Conservation (phyloP, 352 stramenopile species). For the Globisporangium takayamanum region DNA sequence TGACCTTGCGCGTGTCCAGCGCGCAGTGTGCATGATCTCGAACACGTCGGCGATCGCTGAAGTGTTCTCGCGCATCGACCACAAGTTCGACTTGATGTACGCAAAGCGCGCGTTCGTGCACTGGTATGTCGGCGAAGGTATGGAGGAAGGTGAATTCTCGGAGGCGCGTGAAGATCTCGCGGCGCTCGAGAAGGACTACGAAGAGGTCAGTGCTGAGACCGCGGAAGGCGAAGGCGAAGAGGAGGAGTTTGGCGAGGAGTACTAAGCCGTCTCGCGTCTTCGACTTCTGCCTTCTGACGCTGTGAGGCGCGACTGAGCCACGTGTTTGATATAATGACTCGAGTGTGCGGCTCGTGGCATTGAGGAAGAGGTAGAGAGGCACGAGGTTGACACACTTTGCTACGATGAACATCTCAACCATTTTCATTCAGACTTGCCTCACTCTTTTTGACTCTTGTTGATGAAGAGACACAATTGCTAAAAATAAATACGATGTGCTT, state of each 20-base stretch:
- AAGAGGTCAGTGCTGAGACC: slow-evolving; percentile 98
- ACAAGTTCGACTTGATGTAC: slow-evolving; percentile 99
- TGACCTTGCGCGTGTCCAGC: slow-evolving; percentile 96
- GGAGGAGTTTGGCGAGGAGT: slow-evolving; percentile 88
- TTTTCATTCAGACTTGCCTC: too few species aligned
- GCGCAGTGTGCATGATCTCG: slow-evolving; percentile 98
- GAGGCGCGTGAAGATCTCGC: slow-evolving; percentile 98
- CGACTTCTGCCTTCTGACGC: too few species aligned
- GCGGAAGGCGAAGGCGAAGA: slow-evolving; percentile 94
- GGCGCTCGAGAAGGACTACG: slow-evolving; percentile 99
- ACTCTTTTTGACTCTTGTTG: too few species aligned
- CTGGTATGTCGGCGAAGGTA: slow-evolving; percentile 99
- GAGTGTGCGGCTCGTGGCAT: too few species aligned
- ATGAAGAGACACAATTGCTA: too few species aligned
- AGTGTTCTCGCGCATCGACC: slow-evolving; percentile 96
- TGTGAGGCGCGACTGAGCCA: too few species aligned
- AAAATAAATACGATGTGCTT: too few species aligned
- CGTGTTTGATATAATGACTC: too few species aligned
- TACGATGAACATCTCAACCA: too few species aligned
- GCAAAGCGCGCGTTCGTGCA: slow-evolving; percentile 99
- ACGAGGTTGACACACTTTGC: too few species aligned
- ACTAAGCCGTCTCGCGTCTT: slow-evolving; percentile 32
- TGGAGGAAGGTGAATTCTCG: slow-evolving; percentile 99
- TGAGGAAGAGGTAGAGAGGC: too few species aligned
- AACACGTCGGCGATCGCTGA: slow-evolving; percentile 99